These are phyloP conservation scores for Zalaria obscura DNA, from an alignment of 2,329 filamentous ascomycete species.

Conservation along the genomic window DNA sequence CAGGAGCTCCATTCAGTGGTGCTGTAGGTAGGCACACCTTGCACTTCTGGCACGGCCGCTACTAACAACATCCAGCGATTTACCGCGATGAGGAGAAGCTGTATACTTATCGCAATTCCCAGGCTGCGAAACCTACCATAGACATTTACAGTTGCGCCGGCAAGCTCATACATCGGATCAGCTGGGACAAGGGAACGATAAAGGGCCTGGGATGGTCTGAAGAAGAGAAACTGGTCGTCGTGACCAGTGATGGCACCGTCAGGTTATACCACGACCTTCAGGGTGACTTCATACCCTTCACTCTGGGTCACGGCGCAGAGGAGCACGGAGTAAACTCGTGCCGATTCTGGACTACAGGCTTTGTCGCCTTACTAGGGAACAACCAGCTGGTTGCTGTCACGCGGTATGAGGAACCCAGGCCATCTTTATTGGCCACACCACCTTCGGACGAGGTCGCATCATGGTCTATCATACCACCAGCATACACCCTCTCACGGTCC, in stretches of 20 bases:
- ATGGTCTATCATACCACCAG: constrained; percentile 80
- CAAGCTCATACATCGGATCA: constrained; percentile 70
- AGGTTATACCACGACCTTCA: constrained; percentile 85
- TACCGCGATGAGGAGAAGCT: constrained; percentile 82
- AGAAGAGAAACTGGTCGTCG: constrained; percentile 78
- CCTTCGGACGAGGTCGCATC: constrained; percentile 70
- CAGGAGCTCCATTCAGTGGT: constrained; percentile 83
- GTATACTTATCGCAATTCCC: constrained; percentile 58
- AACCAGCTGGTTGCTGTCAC: constrained; percentile 79
- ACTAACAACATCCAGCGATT: constrained; percentile 44
- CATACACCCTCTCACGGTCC: constrained; percentile 76
- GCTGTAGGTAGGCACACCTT: constrained; percentile 56
- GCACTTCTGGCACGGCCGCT: constrained; percentile 1
- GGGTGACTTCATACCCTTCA: constrained; percentile 89
- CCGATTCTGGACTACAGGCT: constrained; percentile 81
- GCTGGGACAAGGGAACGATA: constrained; percentile 81
- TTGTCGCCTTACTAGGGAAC: constrained; percentile 81
- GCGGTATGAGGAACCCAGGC: constrained; percentile 79
- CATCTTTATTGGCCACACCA: constrained; percentile 62
- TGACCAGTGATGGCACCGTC: constrained; percentile 80
- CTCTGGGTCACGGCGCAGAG: constrained; percentile 74
- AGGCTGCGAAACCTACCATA: constrained; percentile 66
- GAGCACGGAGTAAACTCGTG: constrained; percentile 79
- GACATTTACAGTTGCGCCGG: constrained; percentile 91
- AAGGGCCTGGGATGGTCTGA: constrained; percentile 92